Evolutionary conservation across 176 grass and related monocot species (phyloP), one percentile per base, ranked within the genome.

Genomic region (Eleusine coracana): DNA sequence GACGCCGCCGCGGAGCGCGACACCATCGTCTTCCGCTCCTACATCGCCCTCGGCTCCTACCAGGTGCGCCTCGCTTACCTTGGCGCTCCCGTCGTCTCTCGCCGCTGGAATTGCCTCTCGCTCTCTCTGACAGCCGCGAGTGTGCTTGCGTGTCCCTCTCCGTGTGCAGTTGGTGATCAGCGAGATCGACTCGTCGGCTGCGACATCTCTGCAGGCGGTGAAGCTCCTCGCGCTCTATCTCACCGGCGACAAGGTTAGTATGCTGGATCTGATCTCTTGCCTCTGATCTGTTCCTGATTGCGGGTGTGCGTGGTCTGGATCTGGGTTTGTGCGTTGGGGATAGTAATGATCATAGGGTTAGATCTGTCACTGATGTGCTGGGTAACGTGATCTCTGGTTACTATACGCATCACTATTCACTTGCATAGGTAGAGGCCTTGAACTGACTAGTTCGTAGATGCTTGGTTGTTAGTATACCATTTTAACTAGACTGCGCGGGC

Each of bases 1-100:
- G 91, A 92, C 64, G 91, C 92, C 17, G 87, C 89, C 27, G 63
- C 92, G 81, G 93, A 99, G 89, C 97, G 93, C 85, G 93, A 96
- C 73, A 58, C 84, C 71, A 87, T 99, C 81, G 93, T 99, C 45
- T 93, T 94, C 71, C 97, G 93, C 80, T 96, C 97, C 74, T 99
- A 99, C 83, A 88, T 99, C 80, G 97, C 91, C 7, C 89, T 99
- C n/a, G 91, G 97, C 0, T 96, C 97, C 66, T 92, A 99, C 73
- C 89, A 99, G 97, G 96, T 99, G 11, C 3, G 49, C 2, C 10
- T 28, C 2, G 0, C 0, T 54, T 15, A 0, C 7, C 52, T 6
- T 1, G 10, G 4, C 0, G 5, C 11, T 65, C 41, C 14, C 1
- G 11, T 28, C 0, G 59, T 9, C 31, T 34, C 55, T 14, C 25